Evolutionary conservation across 371 early-diverging fungal genomes (phyloP), one percentile per base, ranked within the genome.

Genomic region (Lichtheimia corymbifera): DNA sequence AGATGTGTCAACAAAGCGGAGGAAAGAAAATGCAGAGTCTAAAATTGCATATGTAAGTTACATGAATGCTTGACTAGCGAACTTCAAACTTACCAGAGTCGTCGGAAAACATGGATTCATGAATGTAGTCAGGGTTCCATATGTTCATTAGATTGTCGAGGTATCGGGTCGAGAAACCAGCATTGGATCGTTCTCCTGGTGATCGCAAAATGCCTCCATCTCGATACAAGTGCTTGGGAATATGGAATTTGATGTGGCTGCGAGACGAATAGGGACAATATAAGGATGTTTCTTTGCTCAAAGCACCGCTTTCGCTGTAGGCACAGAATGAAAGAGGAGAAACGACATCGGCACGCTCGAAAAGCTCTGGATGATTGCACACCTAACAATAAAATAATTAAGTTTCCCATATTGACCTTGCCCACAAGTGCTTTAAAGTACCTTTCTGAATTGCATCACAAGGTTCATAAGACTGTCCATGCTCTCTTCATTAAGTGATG

Each of bases 401-500:
- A 47, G n/a, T 44, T 28, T 41, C 35, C 22, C 3, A 13, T 1
- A 18, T 12, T n/a, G 25, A 9, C 7, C 1, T 53, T n/a, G 4
- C 0, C 0, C 17, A 17, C 6, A 57, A 17, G 5, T 14, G 27
- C 25, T 30, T 4, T 11, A 5, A 28, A 17, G 42, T 62, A 75
- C 85, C 74, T 99, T 99, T 73, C 98, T 91, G 75, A 98, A 91
- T 72, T 99, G 98, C 96, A 99, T 97, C 15, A 99, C 90, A 47
- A 97, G 67, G 74, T 99, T 96, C 91, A 94, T 94, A 70, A 95
- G 76, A 67, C 87, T 90, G 58, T 92, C 93, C 62, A 84, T 80
- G 59, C 83, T 89, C 50, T 82, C 85, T 35, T 85, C 87, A 17
- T 79, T 74, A 17, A 88, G 70, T 3, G 86, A 86, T 3, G 87